phyloP scores from a whole-genome alignment of 768 basidiomycete genomes.

The Porpolomopsis calyptriformis region DNA sequence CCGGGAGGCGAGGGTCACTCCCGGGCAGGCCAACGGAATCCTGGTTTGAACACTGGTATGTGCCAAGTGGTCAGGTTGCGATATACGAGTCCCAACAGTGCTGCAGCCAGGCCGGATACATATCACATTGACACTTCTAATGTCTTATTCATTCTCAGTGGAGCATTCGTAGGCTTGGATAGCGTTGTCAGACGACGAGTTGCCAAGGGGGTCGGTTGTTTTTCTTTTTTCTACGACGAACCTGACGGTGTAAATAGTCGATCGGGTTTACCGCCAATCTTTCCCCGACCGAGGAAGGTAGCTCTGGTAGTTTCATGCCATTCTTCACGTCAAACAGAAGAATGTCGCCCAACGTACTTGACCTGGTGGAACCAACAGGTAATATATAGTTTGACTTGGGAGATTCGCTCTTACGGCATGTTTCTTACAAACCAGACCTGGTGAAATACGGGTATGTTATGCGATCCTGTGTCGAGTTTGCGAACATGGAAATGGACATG shows the following conservation, averaged over 20 bases:
- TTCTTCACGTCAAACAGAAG: slow-evolving; percentile 74
- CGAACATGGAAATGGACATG: slow-evolving; percentile 4
- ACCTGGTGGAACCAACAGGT: slow-evolving; percentile 66
- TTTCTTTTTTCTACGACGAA: slow-evolving; percentile 6
- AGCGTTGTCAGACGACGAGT: slow-evolving; percentile 68
- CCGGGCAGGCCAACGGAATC: slow-evolving; percentile 39
- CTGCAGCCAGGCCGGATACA: slow-evolving; percentile 44
- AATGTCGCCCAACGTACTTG: slow-evolving; percentile 42
- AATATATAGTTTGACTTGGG: slow-evolving; percentile 5
- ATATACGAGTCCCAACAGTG: neutral
- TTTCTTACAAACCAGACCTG: slow-evolving; percentile 47
- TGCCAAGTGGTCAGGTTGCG: slow-evolving; percentile 3
- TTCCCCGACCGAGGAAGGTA: slow-evolving; percentile 28
- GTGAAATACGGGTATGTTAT: slow-evolving; percentile 63
- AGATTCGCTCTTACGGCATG: neutral
- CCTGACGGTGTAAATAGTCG: slow-evolving; percentile 37
- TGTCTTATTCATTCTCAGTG: slow-evolving; percentile 88
- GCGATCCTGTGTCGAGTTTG: neutral
- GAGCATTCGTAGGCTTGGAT: slow-evolving; percentile 91
- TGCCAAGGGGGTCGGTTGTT: slow-evolving; percentile 59
- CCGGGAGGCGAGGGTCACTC: slow-evolving; percentile 36
- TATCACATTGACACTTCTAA: slow-evolving; percentile 82
- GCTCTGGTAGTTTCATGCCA: slow-evolving; percentile 28
- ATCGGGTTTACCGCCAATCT: slow-evolving; percentile 66
- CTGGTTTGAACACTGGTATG: slow-evolving; percentile 29